phyloP scores from a whole-genome alignment of 768 basidiomycete genomes.

The Boletus sp. region DNA sequence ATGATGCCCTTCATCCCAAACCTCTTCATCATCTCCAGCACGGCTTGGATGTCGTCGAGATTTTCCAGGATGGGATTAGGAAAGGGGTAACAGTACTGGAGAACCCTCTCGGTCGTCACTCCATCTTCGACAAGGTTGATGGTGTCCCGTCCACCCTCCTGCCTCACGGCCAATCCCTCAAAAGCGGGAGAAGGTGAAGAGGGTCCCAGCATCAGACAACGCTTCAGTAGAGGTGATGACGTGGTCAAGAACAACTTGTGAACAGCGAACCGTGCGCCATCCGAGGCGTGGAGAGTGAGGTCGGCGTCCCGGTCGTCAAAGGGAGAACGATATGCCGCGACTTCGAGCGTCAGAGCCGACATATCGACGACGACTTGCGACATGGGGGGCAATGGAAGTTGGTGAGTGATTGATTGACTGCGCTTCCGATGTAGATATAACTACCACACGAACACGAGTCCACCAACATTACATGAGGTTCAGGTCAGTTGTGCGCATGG shows the following conservation, averaged over 20 bases:
- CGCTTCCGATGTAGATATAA: conserved; percentile 29
- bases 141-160: conserved; percentile 23
- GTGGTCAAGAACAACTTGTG: conserved; percentile 40
- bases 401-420: conserved; percentile 14
- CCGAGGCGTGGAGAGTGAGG: conserved; percentile 40
- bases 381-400: conserved; percentile 20
- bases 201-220: conserved; percentile 23
- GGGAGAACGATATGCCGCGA: conserved; percentile 28
- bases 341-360: conserved; percentile 29
- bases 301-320: conserved; percentile 42
- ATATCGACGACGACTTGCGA: conserved; percentile 26
- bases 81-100: conserved; percentile 38
- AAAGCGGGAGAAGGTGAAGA: conserved; percentile 30
- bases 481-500: conserved; percentile 28
- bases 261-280: conserved; percentile 43
- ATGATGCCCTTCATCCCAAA: conserved; percentile 37
- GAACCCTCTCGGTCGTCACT: conserved; percentile 29
- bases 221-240: conserved; percentile 41
- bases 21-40: conserved; percentile 37
- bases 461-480: conserved; percentile 25
- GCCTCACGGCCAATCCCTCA: conserved; percentile 21
- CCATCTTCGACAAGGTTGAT: conserved; percentile 34
- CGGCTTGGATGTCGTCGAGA: conserved; percentile 34
- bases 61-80: conserved; percentile 30
- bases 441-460: conserved; percentile 9